These are phyloP conservation scores for Ascochyta viciae-villosae DNA, from an alignment of 2,329 filamentous ascomycete species.

Conservation along the genomic window DNA sequence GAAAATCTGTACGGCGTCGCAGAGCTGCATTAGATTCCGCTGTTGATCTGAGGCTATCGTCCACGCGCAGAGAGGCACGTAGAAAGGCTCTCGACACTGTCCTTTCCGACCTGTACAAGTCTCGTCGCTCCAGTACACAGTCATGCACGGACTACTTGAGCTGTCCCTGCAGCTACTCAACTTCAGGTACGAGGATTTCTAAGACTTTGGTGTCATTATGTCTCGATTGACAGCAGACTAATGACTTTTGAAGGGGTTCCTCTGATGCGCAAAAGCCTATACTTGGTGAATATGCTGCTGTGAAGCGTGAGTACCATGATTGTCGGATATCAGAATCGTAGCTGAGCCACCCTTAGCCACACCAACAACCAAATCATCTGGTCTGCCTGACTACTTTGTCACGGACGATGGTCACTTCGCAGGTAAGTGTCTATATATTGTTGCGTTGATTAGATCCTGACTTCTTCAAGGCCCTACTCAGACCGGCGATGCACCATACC, in stretches of 20 bases:
- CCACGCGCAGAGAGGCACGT: neutral
- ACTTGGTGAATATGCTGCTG: conserved; percentile 18
- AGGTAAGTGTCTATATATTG: conserved; percentile 17
- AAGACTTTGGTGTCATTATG: neutral
- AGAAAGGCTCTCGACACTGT: conserved; percentile 1
- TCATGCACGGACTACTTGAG: conserved; percentile 35
- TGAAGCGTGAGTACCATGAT: conserved; percentile 32
- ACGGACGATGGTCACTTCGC: conserved; percentile 42
- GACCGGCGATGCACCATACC: conserved; percentile 73
- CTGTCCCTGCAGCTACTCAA: conserved; percentile 35
- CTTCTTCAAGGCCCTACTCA: conserved; percentile 65
- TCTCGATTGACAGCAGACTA: neutral
- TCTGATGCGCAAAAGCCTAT: conserved; percentile 26
- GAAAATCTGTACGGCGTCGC: conserved; percentile 8
- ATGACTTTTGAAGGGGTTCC: conserved; percentile 12
- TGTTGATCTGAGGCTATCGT: neutral
- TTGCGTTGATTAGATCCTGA: conserved; percentile 5
- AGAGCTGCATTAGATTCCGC: conserved; percentile 5
- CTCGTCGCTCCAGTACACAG: conserved; percentile 1
- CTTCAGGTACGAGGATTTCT: conserved; percentile 25
- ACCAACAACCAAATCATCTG: conserved; percentile 27
- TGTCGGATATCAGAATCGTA: neutral
- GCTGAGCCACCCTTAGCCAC: conserved; percentile 28
- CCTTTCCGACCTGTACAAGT: conserved; percentile 2
- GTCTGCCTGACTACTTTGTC: conserved; percentile 43